A percentile compares a stretch with the other conserved stretches of the same genome.
phyloP scores from a whole-genome alignment of 2,329 filamentous ascomycete species.

The Fusarium piperis region DNA sequence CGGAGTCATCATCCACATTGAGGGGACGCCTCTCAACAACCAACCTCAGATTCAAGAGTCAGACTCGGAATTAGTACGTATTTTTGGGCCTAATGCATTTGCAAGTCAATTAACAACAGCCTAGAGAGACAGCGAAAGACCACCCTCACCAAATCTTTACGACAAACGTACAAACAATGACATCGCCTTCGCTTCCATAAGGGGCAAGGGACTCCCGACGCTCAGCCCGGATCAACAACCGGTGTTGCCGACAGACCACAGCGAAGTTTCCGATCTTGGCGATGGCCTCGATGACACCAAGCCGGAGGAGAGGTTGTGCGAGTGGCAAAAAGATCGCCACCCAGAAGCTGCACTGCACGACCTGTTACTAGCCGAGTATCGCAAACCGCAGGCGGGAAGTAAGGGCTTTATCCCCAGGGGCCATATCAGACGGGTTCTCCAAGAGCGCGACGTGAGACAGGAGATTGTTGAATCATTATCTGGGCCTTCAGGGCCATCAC shows the following conservation, averaged over 20 bases:
- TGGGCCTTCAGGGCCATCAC: not conserved
- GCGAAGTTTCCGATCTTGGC: not conserved
- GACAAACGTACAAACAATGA: not conserved
- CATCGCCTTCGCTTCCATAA: not conserved
- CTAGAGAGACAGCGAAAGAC: not conserved
- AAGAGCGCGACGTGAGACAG: not conserved
- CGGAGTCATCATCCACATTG: not conserved
- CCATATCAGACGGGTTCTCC: not conserved
- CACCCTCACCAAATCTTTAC: not conserved
- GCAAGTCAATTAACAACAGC: not conserved
- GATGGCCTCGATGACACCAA: not conserved
- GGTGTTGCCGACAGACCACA: not conserved
- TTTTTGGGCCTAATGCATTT: not conserved
- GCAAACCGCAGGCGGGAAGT: not conserved
- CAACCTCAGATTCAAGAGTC: not conserved
- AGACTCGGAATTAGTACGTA: not conserved
- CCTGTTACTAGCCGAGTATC: not conserved
- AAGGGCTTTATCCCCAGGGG: constrained; percentile 5
- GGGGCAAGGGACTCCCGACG: not conserved
- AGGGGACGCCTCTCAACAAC: not conserved
- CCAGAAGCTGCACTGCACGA: not conserved
- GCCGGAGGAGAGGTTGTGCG: not conserved
- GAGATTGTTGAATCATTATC: not conserved
- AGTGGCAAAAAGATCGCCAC: not conserved
- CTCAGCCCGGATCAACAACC: not conserved